A percentile compares a stretch with the other conserved stretches of the same genome.
Evolutionary conservation across 73 alveolate species (phyloP).

Genomic region (Tetrahymena borealis): DNA sequence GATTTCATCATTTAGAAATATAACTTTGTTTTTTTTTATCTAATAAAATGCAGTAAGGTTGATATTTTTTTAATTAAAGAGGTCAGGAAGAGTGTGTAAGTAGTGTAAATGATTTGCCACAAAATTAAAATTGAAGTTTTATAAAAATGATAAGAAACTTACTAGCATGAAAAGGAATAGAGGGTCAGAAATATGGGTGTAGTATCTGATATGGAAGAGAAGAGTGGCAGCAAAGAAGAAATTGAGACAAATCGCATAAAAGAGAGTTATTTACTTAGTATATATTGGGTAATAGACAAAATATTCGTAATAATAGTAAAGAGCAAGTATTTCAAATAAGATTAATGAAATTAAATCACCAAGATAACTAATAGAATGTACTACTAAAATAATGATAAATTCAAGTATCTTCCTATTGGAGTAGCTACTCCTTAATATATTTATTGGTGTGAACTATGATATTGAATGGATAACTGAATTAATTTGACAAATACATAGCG

Average conservation of each 20-base stretch:
- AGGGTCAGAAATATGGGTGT: no score
- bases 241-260: not conserved
- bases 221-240: not conserved
- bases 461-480: not conserved
- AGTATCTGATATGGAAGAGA: not conserved
- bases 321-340: not conserved
- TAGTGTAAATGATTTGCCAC: no score
- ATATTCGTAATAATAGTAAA: not conserved
- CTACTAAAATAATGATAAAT: not conserved
- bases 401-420: not conserved
- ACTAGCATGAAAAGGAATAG: no score
- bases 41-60: no score
- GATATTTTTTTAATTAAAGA: no score
- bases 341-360: not conserved
- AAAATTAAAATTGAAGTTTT: no score
- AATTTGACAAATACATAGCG: not conserved
- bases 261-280: not conserved
- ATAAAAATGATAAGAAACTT: no score
- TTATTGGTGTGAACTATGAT: not conserved
- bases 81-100: no score
- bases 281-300: not conserved
- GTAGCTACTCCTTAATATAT: not conserved
- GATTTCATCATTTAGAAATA: no score
- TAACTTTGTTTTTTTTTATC: no score
- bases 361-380: not conserved